Base-by-base conservation (phyloP, 75 land plant species). In the Sequoiadendron giganteum region DNA sequence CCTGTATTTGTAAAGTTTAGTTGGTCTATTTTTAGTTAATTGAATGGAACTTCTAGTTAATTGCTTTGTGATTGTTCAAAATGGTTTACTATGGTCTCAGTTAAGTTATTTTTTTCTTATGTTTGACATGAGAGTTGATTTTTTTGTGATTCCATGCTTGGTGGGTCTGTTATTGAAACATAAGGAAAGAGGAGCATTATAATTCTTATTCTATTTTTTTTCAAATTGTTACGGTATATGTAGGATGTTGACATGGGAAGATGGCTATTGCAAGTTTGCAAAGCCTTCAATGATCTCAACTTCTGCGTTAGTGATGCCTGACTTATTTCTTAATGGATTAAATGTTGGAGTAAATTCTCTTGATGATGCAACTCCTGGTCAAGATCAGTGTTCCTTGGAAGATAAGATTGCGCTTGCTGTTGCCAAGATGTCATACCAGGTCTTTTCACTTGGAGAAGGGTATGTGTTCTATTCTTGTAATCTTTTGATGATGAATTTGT, bases 171-270 rank as follows among this genome's bases (percentile, higher is more conserved):
- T 39, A 40, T 40, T 39, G 42, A 61, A 40, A 32, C 43, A 38
- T 40, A 78, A 78, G 81, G 40, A 19, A 78, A 19, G 28, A 61
- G 70, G 70, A 65, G 28, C 9, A 21, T 21, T 21, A 25, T 65
- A 21, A 21, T 25, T 65, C 70, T 65, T 25, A 79, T 40, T 6
- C 40, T 79, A 19, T 40, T 18, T 18, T 39, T 78, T 36, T 77
- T 18, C 1, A 19, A 39, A 79, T 79, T 79, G 82, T 79, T 19
- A 40, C 19, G 82, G 82, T 42, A 79, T 40, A 21, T 79, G 85
- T 91, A 95, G 97, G 94, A 68, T 91, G 75, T 73, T 95, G 89
- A 90, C 89, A 0, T 96, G 96, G 95, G 95, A 93, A 78, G 96
- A 96, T 92, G 92, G 92, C 40, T 95, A 89, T 83, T 94, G 78